Conservation (phyloP, 1,139 yeast genomes). For the Pichia sp. region DNA sequence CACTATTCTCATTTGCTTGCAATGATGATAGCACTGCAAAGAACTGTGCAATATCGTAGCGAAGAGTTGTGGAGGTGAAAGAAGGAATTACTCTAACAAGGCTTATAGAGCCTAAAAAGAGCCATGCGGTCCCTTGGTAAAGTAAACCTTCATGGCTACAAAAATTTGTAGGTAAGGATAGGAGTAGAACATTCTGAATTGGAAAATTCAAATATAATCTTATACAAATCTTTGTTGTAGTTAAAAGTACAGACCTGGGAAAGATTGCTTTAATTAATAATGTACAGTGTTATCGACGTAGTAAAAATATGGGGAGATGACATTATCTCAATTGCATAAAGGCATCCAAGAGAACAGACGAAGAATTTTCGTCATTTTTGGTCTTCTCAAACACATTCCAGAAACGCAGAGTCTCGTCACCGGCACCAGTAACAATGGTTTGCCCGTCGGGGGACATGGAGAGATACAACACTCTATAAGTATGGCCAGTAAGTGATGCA, state of each 20-base stretch:
- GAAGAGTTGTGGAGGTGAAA: too few species aligned
- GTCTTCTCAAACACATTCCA: constrained; percentile 89
- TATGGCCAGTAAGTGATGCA: constrained; percentile 91
- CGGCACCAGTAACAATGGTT: constrained; percentile 98
- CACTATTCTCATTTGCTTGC: too few species aligned
- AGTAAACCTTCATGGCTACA: too few species aligned
- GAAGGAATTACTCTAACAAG: too few species aligned
- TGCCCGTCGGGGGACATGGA: constrained; percentile 96
- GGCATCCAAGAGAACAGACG: constrained; percentile 70
- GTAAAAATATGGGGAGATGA: neutral
- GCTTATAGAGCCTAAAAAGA: too few species aligned
- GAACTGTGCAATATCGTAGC: too few species aligned
- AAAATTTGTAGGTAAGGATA: neutral
- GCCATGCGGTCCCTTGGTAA: too few species aligned
- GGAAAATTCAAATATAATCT: too few species aligned
- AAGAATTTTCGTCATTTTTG: constrained; percentile 51
- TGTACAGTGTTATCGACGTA: neutral
- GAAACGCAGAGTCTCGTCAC: constrained; percentile 91
- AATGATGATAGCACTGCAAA: too few species aligned
- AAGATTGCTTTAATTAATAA: neutral
- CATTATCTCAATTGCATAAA: constrained; percentile 48
- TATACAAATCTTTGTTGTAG: too few species aligned
- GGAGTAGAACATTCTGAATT: neutral
- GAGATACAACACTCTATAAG: constrained; percentile 83
- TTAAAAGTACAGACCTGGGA: too few species aligned